A percentile compares a stretch with the other conserved stretches of the same genome.
Conservation (phyloP, 176 grass and related monocot genomes). For the Oryza officinalis region DNA sequence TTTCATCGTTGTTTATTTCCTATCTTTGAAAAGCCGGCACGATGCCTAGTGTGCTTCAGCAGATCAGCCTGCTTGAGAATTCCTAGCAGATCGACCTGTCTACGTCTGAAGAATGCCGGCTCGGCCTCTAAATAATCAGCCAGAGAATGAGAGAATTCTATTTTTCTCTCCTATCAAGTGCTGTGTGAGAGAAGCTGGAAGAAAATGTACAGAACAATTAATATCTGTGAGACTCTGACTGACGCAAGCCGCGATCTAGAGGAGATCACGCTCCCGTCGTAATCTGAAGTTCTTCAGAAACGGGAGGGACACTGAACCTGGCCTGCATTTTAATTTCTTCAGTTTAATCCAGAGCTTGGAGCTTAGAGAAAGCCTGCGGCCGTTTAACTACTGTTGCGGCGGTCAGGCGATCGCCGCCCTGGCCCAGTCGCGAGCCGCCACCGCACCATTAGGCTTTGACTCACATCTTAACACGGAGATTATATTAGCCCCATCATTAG, state of each 20-base stretch:
- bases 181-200: background rate
- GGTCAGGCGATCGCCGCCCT: background rate
- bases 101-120: background rate
- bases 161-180: background rate
- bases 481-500: background rate
- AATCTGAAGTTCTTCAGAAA: background rate
- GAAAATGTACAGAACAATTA: no score
- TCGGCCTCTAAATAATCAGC: background rate
- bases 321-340: background rate
- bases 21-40: no score
- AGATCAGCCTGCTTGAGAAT: no score
- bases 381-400: background rate
- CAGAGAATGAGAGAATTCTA: background rate
- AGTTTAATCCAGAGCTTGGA: background rate
- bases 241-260: background rate
- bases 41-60: no score
- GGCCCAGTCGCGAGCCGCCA: background rate
- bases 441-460: background rate
- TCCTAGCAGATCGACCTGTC: no score
- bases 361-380: background rate
- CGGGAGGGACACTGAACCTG: background rate
- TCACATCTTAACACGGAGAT: background rate
- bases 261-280: no score
- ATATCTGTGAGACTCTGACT: background rate
- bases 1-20: no score